Evolutionary conservation across 1,139 yeast genomes (phyloP).

Genomic region (Yamadazyma siamensis): DNA sequence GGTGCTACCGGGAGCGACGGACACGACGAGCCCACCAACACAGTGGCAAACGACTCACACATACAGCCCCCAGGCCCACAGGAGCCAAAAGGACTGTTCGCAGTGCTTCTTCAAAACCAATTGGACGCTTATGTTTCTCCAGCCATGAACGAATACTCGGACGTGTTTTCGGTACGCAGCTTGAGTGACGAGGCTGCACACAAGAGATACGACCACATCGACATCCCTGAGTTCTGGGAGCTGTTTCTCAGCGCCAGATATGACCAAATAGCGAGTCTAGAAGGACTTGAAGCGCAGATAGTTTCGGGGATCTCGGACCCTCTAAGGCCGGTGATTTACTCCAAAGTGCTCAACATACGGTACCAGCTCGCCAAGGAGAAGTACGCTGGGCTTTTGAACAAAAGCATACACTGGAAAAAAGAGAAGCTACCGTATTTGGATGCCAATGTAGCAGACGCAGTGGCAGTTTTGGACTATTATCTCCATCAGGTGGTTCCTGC

Average conservation of each 20-base stretch:
- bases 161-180: constrained; percentile 19
- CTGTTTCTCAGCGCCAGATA: constrained; percentile 2
- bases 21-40: no score
- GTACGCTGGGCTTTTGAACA: constrained; percentile 28
- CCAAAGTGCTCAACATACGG: constrained; percentile 31
- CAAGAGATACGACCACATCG: no score
- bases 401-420: constrained; percentile 15
- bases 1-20: no score
- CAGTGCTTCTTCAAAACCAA: constrained; percentile 29
- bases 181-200: constrained; percentile 8
- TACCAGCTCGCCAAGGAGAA: constrained; percentile 29
- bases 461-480: constrained; percentile 34
- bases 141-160: constrained; percentile 35
- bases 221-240: constrained; percentile 6
- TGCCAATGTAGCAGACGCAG: constrained; percentile 21
- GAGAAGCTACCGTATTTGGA: constrained; percentile 5
- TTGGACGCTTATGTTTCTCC: constrained; percentile 30
- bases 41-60: no score
- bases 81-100: no score
- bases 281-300: constrained; percentile 16
- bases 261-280: constrained; percentile 5
- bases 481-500: constrained; percentile 20
- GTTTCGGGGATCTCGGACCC: constrained; percentile 31
- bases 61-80: no score
- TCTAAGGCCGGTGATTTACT: constrained; percentile 29